These are phyloP conservation scores for Scheffersomyces spartinae DNA, from an alignment of 805 yeast genomes.

Conservation along the genomic window DNA sequence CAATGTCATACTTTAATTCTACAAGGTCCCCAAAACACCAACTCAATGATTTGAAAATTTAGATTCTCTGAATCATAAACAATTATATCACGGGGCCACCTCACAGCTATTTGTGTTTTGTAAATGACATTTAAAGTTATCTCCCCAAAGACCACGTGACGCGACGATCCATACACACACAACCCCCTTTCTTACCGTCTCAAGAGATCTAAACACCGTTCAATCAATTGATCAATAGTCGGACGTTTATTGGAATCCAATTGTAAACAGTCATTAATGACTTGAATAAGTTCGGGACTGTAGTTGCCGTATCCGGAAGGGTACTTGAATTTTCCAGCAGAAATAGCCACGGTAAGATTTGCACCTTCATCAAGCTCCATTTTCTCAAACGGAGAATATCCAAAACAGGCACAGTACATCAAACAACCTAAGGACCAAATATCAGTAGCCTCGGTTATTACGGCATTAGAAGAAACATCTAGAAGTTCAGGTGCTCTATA, in stretches of 20 bases:
- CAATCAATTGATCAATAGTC: slow-evolving; percentile 44
- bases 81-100: background rate
- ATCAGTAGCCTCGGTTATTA: slow-evolving; percentile 65
- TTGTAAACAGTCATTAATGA: slow-evolving; percentile 51
- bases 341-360: slow-evolving; percentile 63
- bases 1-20: slow-evolving; percentile 17
- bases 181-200: slow-evolving; percentile 3
- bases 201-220: slow-evolving; percentile 30
- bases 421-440: slow-evolving; percentile 91
- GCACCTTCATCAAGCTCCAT: slow-evolving; percentile 78
- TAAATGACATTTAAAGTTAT: background rate
- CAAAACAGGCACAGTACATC: slow-evolving; percentile 65
- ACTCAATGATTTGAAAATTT: no score
- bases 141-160: no score
- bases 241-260: slow-evolving; percentile 58
- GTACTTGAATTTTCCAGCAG: slow-evolving; percentile 49
- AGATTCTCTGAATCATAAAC: background rate
- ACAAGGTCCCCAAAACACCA: no score
- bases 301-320: slow-evolving; percentile 42
- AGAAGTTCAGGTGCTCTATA: slow-evolving; percentile 86
- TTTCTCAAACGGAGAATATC: slow-evolving; percentile 78
- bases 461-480: slow-evolving; percentile 58
- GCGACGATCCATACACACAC: no score
- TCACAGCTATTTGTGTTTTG: background rate
- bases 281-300: slow-evolving; percentile 39